Base-by-base conservation (phyloP, 2,329 filamentous ascomycete genomes). In the Monilinia laxa region DNA sequence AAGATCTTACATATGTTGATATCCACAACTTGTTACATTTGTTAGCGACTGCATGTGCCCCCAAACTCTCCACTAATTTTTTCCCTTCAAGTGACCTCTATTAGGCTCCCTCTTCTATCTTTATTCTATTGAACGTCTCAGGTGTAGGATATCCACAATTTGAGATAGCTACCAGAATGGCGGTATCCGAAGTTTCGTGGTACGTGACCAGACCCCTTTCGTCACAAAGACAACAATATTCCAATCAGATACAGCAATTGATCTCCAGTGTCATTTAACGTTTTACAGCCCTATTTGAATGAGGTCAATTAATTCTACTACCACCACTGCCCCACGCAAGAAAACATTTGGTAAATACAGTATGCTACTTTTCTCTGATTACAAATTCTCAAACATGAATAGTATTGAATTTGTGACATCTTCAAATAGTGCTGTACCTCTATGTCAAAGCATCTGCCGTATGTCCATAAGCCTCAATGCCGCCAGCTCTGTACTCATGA, bases 51-150 rank as follows among this genome's bases (percentile, higher is more conserved):
- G 7, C 45, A 9, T 47, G 14, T n/a, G n/a, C 45, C 45, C 16
- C 45, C 45, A 47, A 47, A 18, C 6, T 20, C 20, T 20, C 9
- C 45, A n/a, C 7, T 1, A 16, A 18, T 20, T n/a, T 47, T 35
- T 16, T 23, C n/a, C n/a, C 35, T 56, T 31, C 5, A 12, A 58
- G 16, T 14, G 12, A 20, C 18, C 56, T 25, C 9, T 25, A 16
- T 58, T 45, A 23, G 11, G 18, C 45, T 23, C 38, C 23, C 23
- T 58, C 18, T 45, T 18, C 14, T 20, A 20, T 25, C 10, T 31
- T 58, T 45, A 20, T 55, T 18, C 38, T 52, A 52, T 56, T 56
- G n/a, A 56, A 40, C 35, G 35, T 31, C 40, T 45, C 23, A 58
- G 9, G 16, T 18, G 23, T 25, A 20, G 7, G 31, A 35, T 35